Base-by-base conservation (phyloP, 78 protist species). In the Chrysochromulina tobinii region DNA sequence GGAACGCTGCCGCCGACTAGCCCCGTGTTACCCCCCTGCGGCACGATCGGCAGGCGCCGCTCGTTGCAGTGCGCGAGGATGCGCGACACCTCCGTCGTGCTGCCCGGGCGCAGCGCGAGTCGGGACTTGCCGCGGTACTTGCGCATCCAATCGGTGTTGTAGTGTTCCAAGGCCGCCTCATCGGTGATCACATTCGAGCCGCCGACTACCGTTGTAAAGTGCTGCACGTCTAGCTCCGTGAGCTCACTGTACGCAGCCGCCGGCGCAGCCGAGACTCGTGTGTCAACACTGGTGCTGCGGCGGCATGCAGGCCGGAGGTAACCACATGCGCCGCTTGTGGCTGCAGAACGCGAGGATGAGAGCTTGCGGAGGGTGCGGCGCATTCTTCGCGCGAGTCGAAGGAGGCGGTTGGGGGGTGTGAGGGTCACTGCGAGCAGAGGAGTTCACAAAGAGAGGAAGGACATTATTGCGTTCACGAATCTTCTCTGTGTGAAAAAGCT, bases 21-120 rank as follows among this genome's bases (percentile, higher is more conserved):
- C 4, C 99, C 99, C 2, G 99, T 98, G 90, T 98, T 98, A 3
- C 99, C 99, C n/a, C 98, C 98, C 79, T 97, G 98, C 12, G 98
- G 98, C 7, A 95, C 97, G 14, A 98, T 94, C 38, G 98, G 98
- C 54, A 68, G 18, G 81, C 59, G 79, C 27, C 89, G 64, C 50
- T 90, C 93, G 81, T 95, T 61, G 94, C 97, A 96, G 95, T 94
- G 73, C 58, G 1, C 4, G 27, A 95, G 55, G 5, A 96, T 59
- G 6, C 5, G 6, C 0, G 96, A 87, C 7, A 95, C 95, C 61
- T 95, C 89, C 81, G 75, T 83, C 0, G 97, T 93, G 20, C 89
- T 75, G 6, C 7, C 0, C 0, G 97, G 97, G 14, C 90, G 61
- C 83, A 95, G 89, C 14, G 93, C 95, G 20, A 91, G 68, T 2